Conservation (phyloP, 208 protist species). For the Acanthamoeba healyi region DNA sequence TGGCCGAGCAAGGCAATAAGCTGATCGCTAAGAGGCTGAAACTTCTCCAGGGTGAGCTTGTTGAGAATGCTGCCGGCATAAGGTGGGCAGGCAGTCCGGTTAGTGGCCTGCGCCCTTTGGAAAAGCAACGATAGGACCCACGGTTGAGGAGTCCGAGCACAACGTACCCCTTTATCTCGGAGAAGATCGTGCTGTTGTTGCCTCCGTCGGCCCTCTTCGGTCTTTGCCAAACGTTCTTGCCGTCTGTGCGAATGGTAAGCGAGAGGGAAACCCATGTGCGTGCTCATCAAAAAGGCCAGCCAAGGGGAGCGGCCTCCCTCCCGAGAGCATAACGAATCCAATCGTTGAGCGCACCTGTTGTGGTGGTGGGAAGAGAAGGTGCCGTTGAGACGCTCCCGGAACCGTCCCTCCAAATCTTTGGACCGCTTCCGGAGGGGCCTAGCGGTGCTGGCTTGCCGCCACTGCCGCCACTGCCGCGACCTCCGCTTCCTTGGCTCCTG, state of each 20-base stretch:
- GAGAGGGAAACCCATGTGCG: not conserved
- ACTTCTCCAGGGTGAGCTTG: slow-evolving; percentile 62
- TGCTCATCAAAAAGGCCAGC: no score
- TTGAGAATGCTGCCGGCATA: slow-evolving; percentile 40
- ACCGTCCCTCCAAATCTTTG: not conserved
- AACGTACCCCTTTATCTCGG: not conserved
- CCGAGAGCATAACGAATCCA: no score
- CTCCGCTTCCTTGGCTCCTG: not conserved
- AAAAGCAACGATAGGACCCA: no score
- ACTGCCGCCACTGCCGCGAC: not conserved
- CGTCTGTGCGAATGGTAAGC: not conserved
- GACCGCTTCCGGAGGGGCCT: not conserved
- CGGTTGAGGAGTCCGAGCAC: no score
- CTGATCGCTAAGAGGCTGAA: slow-evolving; percentile 63
- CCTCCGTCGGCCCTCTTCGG: not conserved
- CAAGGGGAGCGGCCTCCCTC: no score
- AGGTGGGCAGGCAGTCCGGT: no score
- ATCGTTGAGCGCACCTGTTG: not conserved
- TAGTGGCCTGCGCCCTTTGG: no score
- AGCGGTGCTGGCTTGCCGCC: not conserved
- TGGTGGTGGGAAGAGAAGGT: not conserved
- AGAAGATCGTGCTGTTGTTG: not conserved
- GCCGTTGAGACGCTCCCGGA: not conserved
- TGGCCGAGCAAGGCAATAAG: slow-evolving; percentile 6
- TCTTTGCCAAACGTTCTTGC: slow-evolving; percentile 21